Evolutionary conservation across 352 stramenopile genomes (phyloP), one percentile per base, ranked within the genome.

Genomic region (Phytophthora sojae): DNA sequence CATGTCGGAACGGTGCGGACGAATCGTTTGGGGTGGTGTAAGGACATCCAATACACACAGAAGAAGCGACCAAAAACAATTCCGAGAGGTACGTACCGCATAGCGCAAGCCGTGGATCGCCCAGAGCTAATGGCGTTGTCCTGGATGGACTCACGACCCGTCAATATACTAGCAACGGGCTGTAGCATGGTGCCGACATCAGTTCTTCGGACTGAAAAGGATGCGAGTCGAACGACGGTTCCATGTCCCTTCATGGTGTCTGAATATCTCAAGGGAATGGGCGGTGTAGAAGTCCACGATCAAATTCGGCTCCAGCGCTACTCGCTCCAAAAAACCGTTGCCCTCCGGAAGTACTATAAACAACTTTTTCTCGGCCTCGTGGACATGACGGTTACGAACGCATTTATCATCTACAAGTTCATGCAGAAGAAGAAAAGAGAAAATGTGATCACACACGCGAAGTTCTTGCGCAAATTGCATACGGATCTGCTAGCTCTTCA

Each of bases 161-260:
- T 19, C 12, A 47, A 73, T 26, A 63, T 73, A 51, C 42, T 68
- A 4, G 42, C 58, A 12, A 73, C 66, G 29, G 53, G 53, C 11
- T 57, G 29, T 47, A 47, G 39, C 15, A 21, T 14, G 4, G 39
- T 21, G 14, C 39, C 14, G 15, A 47, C 39, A 47, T 47, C 14
- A 14, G 39, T 47, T 21, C 39, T 47, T 47, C 15, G 39, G 39
- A 19, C 39, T 7, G 39, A 47, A 47, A 47, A 8, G 3, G 39
- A 47, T 19, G 39, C 14, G 3, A 47, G 39, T 19, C 39, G 39
- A 21, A 21, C 39, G 39, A 47, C 15, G 4, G 39, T 47, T 21
- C 39, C 39, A 19, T 19, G 39, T 19, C 14, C 15, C 2, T 47
- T 47, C 4, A 47, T 47, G 14, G 39, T 8, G 39, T 19, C 39